Base-by-base conservation (phyloP, 768 basidiomycete genomes). In the Rhodotorula kratochvilovae region DNA sequence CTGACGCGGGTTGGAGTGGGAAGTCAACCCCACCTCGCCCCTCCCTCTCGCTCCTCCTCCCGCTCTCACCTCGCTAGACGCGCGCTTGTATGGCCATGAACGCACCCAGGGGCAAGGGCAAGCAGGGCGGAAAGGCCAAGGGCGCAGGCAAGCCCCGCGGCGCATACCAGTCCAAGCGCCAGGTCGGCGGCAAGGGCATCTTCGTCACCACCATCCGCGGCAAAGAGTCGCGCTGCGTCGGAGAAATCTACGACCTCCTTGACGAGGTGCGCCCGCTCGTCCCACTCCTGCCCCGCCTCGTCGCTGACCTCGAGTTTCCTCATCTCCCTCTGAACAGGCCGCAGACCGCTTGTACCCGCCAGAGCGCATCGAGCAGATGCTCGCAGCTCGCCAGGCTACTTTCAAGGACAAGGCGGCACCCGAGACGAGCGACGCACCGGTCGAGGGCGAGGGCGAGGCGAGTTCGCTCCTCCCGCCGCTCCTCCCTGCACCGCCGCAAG, bases 171-270 rank as follows among this genome's bases (percentile, higher is more conserved):
- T 74, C 73, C 16, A 68, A 71, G 56, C 73, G 73, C 5, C 66
- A 63, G 16, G 70, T 74, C 19, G 69, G 73, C 17, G 73, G 73
- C 51, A 70, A 64, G 35, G 73, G 73, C 42, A 61, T 74, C 59
- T 74, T 74, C 17, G 42, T 68, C 35, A 74, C 73, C 6, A 68
- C 67, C 59, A 43, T 71, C 8, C 43, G 73, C 19, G 73, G 73
- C 23, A 74, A 68, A 53, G 73, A 74, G 46, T 29, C 51, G 17
- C 48, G 70, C 27, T 64, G 63, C 25, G 70, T 66, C 10, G 43
- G 54, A 12, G 73, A 74, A 36, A 53, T 71, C 43, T 71, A 68
- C 63, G 73, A 71, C 43, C 29, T 74, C 12, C 53, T 74, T 16
- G 70, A 74, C 27, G 73, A 74, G 64, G 73, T 70, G 36, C 54